phyloP scores from a whole-genome alignment of 495 filamentous ascomycete genomes.

The Aspergillus egyptiacus region DNA sequence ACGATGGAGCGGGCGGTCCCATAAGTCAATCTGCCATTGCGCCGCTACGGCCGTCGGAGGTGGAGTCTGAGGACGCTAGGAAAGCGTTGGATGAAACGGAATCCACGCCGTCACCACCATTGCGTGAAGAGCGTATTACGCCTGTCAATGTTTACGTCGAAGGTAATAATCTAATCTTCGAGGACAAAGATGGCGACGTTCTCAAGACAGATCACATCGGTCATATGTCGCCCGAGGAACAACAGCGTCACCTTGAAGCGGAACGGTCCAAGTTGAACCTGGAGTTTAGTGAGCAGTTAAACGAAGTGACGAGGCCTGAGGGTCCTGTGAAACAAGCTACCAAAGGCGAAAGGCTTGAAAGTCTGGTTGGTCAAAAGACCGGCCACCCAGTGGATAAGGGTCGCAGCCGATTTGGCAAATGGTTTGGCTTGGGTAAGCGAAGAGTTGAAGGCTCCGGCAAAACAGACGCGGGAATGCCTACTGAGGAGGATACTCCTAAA shows the following conservation, averaged over 20 bases:
- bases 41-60: conserved; percentile 52
- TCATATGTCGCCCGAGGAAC: conserved; percentile 37
- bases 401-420: conserved; percentile 33
- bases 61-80: conserved; percentile 14
- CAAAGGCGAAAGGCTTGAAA: conserved; percentile 40
- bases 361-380: conserved; percentile 27
- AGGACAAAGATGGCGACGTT: conserved; percentile 86
- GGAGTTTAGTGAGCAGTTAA: conserved; percentile 30
- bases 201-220: conserved; percentile 48
- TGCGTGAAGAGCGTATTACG: conserved; percentile 29
- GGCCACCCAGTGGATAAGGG: conserved; percentile 29
- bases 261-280: conserved; percentile 54
- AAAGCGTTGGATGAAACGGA: conserved; percentile 29
- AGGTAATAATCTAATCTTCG: conserved; percentile 73
- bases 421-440: conserved; percentile 37
- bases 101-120: conserved; percentile 34
- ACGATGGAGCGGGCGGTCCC: conserved; percentile 74
- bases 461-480: conserved; percentile 14
- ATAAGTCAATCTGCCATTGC: conserved; percentile 87
- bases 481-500: conserved; percentile 13
- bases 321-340: conserved; percentile 35
- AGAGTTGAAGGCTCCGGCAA: conserved; percentile 17
- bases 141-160: conserved; percentile 76
- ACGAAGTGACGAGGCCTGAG: conserved; percentile 33
- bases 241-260: conserved; percentile 49